Conservation (phyloP, 1,284 basidiomycete genomes). For the Papiliotrema flavescens region DNA sequence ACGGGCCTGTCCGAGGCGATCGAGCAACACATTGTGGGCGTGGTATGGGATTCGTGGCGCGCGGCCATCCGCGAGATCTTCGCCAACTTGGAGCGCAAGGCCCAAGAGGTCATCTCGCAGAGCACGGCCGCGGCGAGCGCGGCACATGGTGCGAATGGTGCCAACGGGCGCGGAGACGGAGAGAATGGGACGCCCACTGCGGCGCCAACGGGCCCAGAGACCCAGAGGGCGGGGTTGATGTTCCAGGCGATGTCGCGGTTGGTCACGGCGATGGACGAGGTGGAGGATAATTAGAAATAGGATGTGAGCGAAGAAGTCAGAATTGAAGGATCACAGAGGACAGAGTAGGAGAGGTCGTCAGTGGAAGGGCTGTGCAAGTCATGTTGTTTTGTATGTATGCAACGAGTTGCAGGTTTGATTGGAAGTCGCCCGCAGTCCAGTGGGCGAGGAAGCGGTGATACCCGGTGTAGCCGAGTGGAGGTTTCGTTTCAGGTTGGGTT, state of each 20-base stretch:
- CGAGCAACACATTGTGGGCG: constrained; percentile 48
- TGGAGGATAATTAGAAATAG: constrained; percentile 33
- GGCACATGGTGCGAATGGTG: not conserved
- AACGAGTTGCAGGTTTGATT: too few species aligned
- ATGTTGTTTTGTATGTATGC: too few species aligned
- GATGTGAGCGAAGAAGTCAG: too few species aligned
- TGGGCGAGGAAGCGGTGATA: too few species aligned
- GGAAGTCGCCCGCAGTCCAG: too few species aligned
- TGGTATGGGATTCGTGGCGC: constrained; percentile 49
- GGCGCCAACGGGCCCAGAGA: constrained; percentile 28
- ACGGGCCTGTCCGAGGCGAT: constrained; percentile 48
- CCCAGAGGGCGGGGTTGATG: constrained; percentile 45
- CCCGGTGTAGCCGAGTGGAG: too few species aligned
- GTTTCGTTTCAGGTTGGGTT: too few species aligned
- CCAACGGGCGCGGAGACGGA: not conserved
- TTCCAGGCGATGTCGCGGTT: constrained; percentile 46
- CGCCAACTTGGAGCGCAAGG: constrained; percentile 39
- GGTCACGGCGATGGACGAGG: constrained; percentile 48
- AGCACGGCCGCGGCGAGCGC: constrained; percentile 14
- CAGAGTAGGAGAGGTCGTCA: too few species aligned
- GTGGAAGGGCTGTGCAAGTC: too few species aligned
- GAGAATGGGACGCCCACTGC: not conserved
- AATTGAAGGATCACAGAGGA: too few species aligned
- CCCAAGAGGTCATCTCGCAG: constrained; percentile 42
- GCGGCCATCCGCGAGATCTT: constrained; percentile 47